Evolutionary conservation across 2,329 filamentous ascomycete species (phyloP), one percentile per base, ranked within the genome.

Genomic region (Beauveria varroae): DNA sequence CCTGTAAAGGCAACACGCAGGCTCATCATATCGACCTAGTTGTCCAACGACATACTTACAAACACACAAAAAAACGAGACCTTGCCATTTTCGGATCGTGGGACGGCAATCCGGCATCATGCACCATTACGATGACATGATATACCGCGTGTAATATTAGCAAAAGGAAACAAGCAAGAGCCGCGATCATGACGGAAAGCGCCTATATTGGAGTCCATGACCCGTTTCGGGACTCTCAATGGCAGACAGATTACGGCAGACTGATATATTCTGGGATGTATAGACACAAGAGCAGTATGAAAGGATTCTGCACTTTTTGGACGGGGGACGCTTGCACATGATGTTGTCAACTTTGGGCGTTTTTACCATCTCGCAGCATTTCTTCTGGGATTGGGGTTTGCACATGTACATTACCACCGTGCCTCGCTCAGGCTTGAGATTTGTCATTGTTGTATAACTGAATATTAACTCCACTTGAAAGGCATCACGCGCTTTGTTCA

Each of bases 1-100:
- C 40, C 73, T 86, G 67, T 86, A 76, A 78, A 68, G 14, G 24
- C 24, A 34, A 26, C 8, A 49, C 8, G 12, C 10, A 37, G 26
- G 3, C 20, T 22, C 8, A 9, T 18, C 16, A 26, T 40, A 53
- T 24, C 12, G 9, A 41, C 41, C 41, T 24, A 20, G 41, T 26
- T 18, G 20, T 57, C 28, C 10, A 9, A 16, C 43, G 44, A 30
- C 16, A 24, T 5, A 37, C 20, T 6, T 12, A 49, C 55, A 26
- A 50, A n/a, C 14, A 49, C 16, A 5, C 22, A 43, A n/a, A 16
- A 16, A 40, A 24, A n/a, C 24, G 14, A 49, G 16, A 40, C 3
- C 6, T 20, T 50, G 14, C 30, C 22, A 7, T 2, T 6, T 10
- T 28, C 43, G 22, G 30, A 50, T n/a, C 18, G 5, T 26, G 22